A percentile compares a stretch with the other conserved stretches of the same genome.
Evolutionary conservation across 1,284 basidiomycete genomes (phyloP).

Genomic region (Ceratobasidium sp.): DNA sequence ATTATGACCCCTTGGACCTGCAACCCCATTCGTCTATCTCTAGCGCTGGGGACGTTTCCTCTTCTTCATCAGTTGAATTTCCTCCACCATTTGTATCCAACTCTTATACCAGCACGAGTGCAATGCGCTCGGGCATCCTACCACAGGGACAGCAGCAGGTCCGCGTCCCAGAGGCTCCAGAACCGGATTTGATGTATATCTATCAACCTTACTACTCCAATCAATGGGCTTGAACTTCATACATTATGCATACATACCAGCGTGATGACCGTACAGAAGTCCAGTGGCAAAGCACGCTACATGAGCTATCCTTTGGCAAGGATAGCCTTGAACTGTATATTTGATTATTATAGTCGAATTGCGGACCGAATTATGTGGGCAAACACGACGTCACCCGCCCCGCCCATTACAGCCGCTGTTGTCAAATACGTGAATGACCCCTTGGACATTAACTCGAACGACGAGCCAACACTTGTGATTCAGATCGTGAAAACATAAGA

Average conservation of each 20-base stretch:
- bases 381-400: no score
- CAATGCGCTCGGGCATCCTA: slow-evolving; percentile 3
- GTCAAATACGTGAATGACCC: no score
- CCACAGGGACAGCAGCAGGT: slow-evolving; percentile 22
- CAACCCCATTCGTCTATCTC: slow-evolving; percentile 13
- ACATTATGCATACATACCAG: slow-evolving; percentile 17
- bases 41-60: slow-evolving; percentile 19
- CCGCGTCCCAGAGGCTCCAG: slow-evolving; percentile 10
- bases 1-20: slow-evolving; percentile 21
- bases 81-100: slow-evolving; percentile 20
- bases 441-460: no score
- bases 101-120: slow-evolving; percentile 28
- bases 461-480: no score
- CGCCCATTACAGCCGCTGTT: no score
- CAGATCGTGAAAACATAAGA: no score
- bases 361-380: no score
- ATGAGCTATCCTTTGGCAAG: no score
- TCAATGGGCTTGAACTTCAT: slow-evolving; percentile 25
- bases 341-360: no score
- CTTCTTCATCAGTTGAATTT: slow-evolving; percentile 26
- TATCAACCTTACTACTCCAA: slow-evolving; percentile 22
- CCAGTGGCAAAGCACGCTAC: no score
- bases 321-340: no score
- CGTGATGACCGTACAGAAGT: no score
- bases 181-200: slow-evolving; percentile 25